phyloP scores from a whole-genome alignment of 164 flowering plant genomes.

The Aristolochia californica region DNA sequence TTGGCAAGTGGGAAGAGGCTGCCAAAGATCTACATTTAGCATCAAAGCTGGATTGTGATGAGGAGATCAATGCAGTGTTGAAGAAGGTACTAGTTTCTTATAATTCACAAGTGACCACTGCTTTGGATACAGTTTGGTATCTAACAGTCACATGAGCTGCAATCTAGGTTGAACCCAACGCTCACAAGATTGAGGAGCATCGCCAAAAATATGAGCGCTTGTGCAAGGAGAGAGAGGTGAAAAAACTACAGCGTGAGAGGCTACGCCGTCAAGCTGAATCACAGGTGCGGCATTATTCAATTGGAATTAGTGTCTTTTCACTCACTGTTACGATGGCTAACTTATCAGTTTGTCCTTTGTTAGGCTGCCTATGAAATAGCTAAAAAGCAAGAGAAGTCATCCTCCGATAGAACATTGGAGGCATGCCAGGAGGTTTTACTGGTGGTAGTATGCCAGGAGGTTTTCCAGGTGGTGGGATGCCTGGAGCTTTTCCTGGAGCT shows the following conservation, averaged over 20 bases:
- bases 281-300: slow-evolving; percentile 29
- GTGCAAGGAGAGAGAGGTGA: slow-evolving; percentile 64
- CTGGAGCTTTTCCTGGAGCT: slow-evolving; percentile 58
- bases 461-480: slow-evolving; percentile 28
- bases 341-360: neutral
- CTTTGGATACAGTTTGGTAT: slow-evolving; percentile 1
- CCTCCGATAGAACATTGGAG: slow-evolving; percentile 52
- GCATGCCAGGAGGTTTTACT: slow-evolving; percentile 33
- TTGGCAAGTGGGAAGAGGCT: slow-evolving; percentile 90
- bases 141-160: slow-evolving; percentile 5
- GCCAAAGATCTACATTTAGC: slow-evolving; percentile 95
- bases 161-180: slow-evolving; percentile 90
- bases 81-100: slow-evolving; percentile 46
- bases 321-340: neutral
- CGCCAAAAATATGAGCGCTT: slow-evolving; percentile 80
- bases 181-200: slow-evolving; percentile 86
- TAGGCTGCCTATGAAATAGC: slow-evolving; percentile 97
- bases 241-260: slow-evolving; percentile 57
- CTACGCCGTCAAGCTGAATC: slow-evolving; percentile 82
- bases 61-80: slow-evolving; percentile 72
- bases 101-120: neutral
- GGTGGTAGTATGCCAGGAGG: slow-evolving; percentile 46
- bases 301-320: neutral
- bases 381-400: slow-evolving; percentile 72
- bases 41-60: slow-evolving; percentile 82